Percentiles rank a stretch among this genome's conserved stretches.
These are phyloP conservation scores for Piper betle DNA, from an alignment of 164 flowering plant species.

Conservation along the genomic window DNA sequence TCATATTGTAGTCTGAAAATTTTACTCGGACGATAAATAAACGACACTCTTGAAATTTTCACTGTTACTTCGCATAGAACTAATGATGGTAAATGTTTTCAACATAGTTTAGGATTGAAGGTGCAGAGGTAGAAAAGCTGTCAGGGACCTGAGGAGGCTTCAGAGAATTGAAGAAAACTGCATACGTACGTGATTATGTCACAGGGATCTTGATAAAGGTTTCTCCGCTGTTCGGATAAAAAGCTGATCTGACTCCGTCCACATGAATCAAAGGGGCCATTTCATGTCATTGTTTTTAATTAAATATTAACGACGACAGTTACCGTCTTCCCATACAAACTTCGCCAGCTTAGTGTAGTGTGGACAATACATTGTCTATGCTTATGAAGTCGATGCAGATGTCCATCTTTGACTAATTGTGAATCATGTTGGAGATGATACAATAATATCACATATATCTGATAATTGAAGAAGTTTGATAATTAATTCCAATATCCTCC, in stretches of 20 bases:
- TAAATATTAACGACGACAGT: background rate
- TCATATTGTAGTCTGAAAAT: background rate
- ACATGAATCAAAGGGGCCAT: background rate
- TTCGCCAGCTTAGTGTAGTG: no score
- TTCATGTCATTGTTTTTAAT: background rate
- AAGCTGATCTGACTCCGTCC: background rate
- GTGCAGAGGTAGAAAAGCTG: background rate
- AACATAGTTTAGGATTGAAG: background rate
- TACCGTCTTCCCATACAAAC: no score
- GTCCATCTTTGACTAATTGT: no score
- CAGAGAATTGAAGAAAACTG: background rate
- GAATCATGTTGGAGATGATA: no score
- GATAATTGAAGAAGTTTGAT: no score
- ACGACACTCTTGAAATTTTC: background rate
- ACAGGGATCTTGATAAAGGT: background rate
- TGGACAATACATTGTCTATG: no score
- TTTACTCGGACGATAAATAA: no score
- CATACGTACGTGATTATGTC: background rate
- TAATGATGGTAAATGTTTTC: background rate
- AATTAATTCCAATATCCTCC: no score
- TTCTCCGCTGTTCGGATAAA: background rate
- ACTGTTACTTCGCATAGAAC: background rate
- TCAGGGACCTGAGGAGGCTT: background rate
- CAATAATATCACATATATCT: no score
- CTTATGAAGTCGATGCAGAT: no score